Evolutionary conservation across 768 basidiomycete species (phyloP).

Genomic region (Solioccasus polychromus): DNA sequence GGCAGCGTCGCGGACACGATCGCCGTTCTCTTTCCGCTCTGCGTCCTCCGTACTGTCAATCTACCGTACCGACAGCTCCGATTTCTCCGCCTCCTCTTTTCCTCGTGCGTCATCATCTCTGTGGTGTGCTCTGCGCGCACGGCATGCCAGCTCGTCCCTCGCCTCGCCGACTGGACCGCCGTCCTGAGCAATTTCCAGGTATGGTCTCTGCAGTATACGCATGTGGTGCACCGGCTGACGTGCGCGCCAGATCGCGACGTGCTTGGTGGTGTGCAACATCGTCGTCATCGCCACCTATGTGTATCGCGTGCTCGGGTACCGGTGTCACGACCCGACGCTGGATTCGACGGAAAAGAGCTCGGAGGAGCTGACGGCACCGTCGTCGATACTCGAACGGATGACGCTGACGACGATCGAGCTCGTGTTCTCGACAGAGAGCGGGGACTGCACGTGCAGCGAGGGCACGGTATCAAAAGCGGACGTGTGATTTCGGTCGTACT

Average conservation of each 20-base stretch:
- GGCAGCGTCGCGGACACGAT: neutral
- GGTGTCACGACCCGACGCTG: too few relatives aligned
- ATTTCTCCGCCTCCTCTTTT: conserved; percentile 12
- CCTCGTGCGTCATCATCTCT: neutral
- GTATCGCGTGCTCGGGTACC: conserved; percentile 17
- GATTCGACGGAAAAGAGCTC: neutral
- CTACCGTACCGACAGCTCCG: neutral
- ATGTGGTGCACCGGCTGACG: too few relatives aligned
- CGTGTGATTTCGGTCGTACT: neutral
- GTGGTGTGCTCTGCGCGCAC: neutral
- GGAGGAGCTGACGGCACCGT: neutral
- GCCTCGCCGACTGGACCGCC: too few relatives aligned
- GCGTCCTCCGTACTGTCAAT: conserved; percentile 6
- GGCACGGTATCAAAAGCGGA: neutral
- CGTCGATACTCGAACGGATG: neutral
- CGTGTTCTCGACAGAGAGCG: neutral
- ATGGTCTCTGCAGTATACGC: too few relatives aligned
- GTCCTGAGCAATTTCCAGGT: too few relatives aligned
- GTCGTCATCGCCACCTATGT: conserved; percentile 25
- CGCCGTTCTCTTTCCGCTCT: conserved; percentile 1
- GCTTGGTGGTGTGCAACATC: conserved; percentile 21
- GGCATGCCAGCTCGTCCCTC: neutral
- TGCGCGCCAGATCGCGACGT: conserved; percentile 10
- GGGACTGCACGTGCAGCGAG: too few relatives aligned
- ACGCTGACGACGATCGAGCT: conserved; percentile 15